Base-by-base conservation (phyloP, 495 filamentous ascomycete species). In the Stereocaulon alpinum region DNA sequence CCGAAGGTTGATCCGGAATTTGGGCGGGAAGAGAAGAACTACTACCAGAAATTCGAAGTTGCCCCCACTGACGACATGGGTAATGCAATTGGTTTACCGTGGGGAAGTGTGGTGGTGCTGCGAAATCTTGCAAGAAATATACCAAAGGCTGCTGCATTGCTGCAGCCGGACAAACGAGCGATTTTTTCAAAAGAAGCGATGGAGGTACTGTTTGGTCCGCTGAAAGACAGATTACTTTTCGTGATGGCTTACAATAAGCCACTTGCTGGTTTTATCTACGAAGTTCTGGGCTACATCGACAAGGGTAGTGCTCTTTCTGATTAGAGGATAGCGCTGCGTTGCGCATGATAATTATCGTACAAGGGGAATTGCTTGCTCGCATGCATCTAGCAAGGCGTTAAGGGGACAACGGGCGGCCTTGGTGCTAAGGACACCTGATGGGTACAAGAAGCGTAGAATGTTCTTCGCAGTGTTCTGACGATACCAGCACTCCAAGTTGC, bases 91-190 rank as follows among this genome's bases (percentile, higher is more conserved):
- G 93, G 93, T 5, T 82, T 96, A 45, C 89, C 93, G 9, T 80
- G 95, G 41, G 88, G 87, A 42, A 87, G 88, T 29, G 85, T 86
- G 11, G 73, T 96, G 24, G 88, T 99, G 3, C 73, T 99, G 62
- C 82, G 93, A 37, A 99, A 97, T 67, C 80, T 99, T 27, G 89
- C 89, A 4, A 78, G 86, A 22, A 86, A 91, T 53, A 75, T 90
- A 0, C 79, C 84, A 0, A 72, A 66, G 45, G 66, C 65, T 32
- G 50, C 59, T 17, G 54, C 41, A 4, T 18, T 60, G 18, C 30
- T 61, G 7, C 42, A 56, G 6, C 22, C 34, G 5, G 63, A 22
- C 17, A 61, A 58, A 15, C 64, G 57, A 32, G 64, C 55, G 24
- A 56, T 22, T 4, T 17, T 65, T 14, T 40, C 51, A 1, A 53